Base-by-base conservation (phyloP, 2,329 filamentous ascomycete species). In the Phialemoniopsis sp. region DNA sequence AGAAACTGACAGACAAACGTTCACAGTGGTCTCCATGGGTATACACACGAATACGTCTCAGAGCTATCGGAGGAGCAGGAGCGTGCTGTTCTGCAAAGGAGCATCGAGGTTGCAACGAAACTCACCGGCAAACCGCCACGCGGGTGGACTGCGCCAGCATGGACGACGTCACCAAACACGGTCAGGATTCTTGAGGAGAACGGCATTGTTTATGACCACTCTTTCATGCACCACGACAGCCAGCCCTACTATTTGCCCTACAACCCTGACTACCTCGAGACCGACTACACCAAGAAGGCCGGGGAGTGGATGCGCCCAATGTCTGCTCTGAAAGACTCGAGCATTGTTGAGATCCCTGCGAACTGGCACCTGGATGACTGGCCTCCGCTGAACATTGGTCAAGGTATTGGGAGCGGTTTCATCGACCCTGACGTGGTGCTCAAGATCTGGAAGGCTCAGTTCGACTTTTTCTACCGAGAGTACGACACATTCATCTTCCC, bases 401-500 rank as follows among this genome's bases (percentile, higher is more conserved):
- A 26, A 10, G 21, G 21, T 6, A 26, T 26, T 26, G 21, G 21
- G 6, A 26, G 21, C 10, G 21, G 21, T 26, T 26, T 26, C 21
- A 26, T 26, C 21, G 21, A 26, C 21, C 21, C 21, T 6, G 21
- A 26, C 21, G 21, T 26, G 21, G 21, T 26, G 6, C 10, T 26
- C 21, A 26, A 79, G 21, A 69, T 82, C 26, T 83, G 78, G 79
- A 64, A 74, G 37, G 77, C 83, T 43, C 78, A 83, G 45, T 84
- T 84, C 39, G 73, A 82, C 48, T 87, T 87, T 59, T 87, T 85
- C 51, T 88, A 88, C 54, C 68, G 82, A 15, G 82, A 88, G 56
- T 82, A 86, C 42, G 82, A 89, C 46, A 81, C 87, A 48, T 88
- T 87, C 45, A 74, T 87, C 36, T 87, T 88, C 48, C 84, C 85